Base-by-base conservation (phyloP, 495 filamentous ascomycete species). In the Penicillium steckii region DNA sequence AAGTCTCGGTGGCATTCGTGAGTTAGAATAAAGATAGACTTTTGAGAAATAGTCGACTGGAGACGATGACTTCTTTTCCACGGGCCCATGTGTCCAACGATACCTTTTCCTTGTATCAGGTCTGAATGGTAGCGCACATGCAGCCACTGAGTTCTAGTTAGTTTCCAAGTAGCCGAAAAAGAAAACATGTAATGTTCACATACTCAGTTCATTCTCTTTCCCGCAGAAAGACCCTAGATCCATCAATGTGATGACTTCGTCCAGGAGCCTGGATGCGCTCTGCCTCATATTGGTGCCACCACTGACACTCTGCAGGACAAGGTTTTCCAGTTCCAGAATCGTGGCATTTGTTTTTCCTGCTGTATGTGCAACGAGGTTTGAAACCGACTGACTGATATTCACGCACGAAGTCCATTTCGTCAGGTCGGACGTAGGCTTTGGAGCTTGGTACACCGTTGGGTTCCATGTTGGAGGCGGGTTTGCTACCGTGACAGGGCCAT, bases 21-120 rank as follows among this genome's bases (percentile, higher is more conserved):
- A 89, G 62, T 94, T 94, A n/a, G 78, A 72, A 62, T 92, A 94
- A 8, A 86, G 68, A 62, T 88, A 85, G 12, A 84, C 85, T 65
- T 91, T 92, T n/a, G 82, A 71, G 64, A 91, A 91, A 64, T 86
- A 84, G 47, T 81, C 83, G 32, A 43, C 44, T 25, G 45, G 51
- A 12, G 48, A 19, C 26, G 52, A 40, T 27, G 50, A 26, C 15
- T 57, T 60, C 13, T 58, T 37, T 13, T 56, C 48, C 25, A 24
- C 50, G 27, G 22, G 15, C 3, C 40, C 45, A 27, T 29, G 10
- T 37, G 43, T 25, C 13, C 30, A 24, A 9, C 42, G 55, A 47
- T 60, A 44, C 44, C 50, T 41, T 65, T 43, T 55, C 38, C 17
- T 27, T 22, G 33, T 32, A 21, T 53, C 35, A 47, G 48, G 19